These are phyloP conservation scores for Picochlorum sp. DNA, from an alignment of 139 green algal species.

Conservation along the genomic window DNA sequence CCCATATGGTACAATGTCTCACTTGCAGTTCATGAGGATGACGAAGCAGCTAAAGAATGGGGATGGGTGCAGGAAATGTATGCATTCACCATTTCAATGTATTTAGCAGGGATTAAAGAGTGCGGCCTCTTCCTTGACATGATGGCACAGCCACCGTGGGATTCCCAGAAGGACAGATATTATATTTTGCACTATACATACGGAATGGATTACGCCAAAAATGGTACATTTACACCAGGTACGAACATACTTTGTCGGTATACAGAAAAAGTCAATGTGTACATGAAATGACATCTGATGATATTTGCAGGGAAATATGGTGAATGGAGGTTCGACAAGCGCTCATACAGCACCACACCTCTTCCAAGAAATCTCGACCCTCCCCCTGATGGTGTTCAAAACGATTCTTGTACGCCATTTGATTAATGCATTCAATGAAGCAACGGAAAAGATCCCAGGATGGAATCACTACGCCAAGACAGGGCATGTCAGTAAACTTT, in stretches of 20 bases:
- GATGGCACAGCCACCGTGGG: constrained; percentile 84
- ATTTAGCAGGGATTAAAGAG: constrained; percentile 48
- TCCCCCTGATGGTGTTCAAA: constrained; percentile 63
- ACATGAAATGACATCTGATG: neutral
- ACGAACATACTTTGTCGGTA: neutral
- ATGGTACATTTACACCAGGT: constrained; percentile 52
- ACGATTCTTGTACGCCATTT: constrained; percentile 67
- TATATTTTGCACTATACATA: constrained; percentile 98
- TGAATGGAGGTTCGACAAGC: constrained; percentile 94
- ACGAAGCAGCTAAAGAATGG: constrained; percentile 56
- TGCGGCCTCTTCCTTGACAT: constrained; percentile 60
- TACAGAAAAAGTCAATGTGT: neutral
- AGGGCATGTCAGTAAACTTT: constrained; percentile 35
- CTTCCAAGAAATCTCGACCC: constrained; percentile 49
- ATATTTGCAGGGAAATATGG: constrained; percentile 63
- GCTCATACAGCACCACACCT: constrained; percentile 53
- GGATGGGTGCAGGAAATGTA: constrained; percentile 94
- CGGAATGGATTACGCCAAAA: constrained; percentile 79
- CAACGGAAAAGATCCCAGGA: constrained; percentile 21
- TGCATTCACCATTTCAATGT: constrained; percentile 75
- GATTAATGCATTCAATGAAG: constrained; percentile 42
- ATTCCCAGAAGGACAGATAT: constrained; percentile 54
- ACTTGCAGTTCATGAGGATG: constrained; percentile 85
- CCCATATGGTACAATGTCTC: constrained; percentile 83
- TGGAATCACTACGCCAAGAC: constrained; percentile 69